Base-by-base conservation (phyloP, 805 yeast species). In the Candida ortonii region DNA sequence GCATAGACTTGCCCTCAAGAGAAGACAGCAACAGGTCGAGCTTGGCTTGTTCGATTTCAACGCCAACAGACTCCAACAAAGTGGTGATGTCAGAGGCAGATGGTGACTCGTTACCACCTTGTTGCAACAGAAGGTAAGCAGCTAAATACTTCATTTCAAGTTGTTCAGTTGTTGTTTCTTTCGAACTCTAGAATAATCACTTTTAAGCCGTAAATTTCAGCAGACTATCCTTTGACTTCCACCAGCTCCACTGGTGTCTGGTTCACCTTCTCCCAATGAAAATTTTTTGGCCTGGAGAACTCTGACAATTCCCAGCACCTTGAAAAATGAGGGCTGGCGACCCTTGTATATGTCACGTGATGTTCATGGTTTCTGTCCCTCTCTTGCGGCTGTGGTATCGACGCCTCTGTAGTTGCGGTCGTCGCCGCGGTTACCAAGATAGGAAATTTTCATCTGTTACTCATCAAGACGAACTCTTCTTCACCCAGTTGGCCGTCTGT, bases 51-150 rank as follows among this genome's bases (percentile, higher is more conserved):
- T 93, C 97, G 65, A 81, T 86, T 70, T 93, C 98, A 58, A 86
- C 81, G 70, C 97, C 97, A 61, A 90, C 97, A 41, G 97, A 74
- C 66, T 85, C 83, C 66, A 93, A 80, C 62, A 93, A 83, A 57
- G 82, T 61, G 71, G 85, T 73, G 78, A 93, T 78, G 70, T 87
- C 90, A 64, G 84, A 80, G 59, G 95, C 94, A 57, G 95, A 75
- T 73, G 98, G 97, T 61, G 93, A 64, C 67, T 88, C 68, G 77
- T 80, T 81, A 69, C 97, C 98, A 72, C 96, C 96, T 70, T 93
- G 88, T 76, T 83, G 88, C 73, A 93, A 81, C 75, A 90, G 84
- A 73, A 93, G 84, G 80, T 93, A 93, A 72, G 98, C 97, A 75
- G 98, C 98, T 76, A 93, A 84, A 82, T 90, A 90, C 85, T 88